Evolutionary conservation across 768 basidiomycete genomes (phyloP), one percentile per base, ranked within the genome.

Genomic region (Macrolepiota dolichaula): DNA sequence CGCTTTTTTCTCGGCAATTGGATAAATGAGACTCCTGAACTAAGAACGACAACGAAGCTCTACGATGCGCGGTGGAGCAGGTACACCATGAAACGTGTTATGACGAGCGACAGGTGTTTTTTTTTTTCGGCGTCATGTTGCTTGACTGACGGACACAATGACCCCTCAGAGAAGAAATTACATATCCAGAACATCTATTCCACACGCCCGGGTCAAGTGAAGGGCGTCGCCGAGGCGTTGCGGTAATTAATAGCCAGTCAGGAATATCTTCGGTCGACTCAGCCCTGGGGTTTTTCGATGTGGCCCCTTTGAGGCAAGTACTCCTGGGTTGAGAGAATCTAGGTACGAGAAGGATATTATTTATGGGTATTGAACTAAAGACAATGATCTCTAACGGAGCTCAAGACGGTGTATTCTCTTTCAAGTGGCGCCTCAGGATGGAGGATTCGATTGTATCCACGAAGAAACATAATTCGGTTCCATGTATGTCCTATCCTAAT

Each of bases 21-120:
- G 17, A 24, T 7, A 54, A 54, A 58, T 40, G 49, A 50, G 36
- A 12, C 57, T 36, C 57, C 57, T 51, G 47, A 58, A 24, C 36
- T 51, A 58, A 50, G 46, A 25, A 35, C 15, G 13, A 25, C 0
- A 11, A 15, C 47, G 12, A 32, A 36, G 44, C 9, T 38, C 47
- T 10, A 22, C 15, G 44, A 46, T 19, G 7, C 47, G 10, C 47
- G 10, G 24, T 49, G 19, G 25, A 22, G 24, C 47, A 15, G 3
- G 25, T 25, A 49, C 25, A 22, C 22, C 36, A 12, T 58, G 47
- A n/a, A 50, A 38, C 49, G 47, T 51, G 57, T 29, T 27, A 50
- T 42, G 49, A 58, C 27, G 56, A 36, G 46, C 46, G 49, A 38
- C 22, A 19, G 38, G 42, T 25, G 12, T 1, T 32, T 55, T 44